Evolutionary conservation across 2,329 filamentous ascomycete genomes (phyloP), one percentile per base, ranked within the genome.

Genomic region (Dactylellina haptotyla): DNA sequence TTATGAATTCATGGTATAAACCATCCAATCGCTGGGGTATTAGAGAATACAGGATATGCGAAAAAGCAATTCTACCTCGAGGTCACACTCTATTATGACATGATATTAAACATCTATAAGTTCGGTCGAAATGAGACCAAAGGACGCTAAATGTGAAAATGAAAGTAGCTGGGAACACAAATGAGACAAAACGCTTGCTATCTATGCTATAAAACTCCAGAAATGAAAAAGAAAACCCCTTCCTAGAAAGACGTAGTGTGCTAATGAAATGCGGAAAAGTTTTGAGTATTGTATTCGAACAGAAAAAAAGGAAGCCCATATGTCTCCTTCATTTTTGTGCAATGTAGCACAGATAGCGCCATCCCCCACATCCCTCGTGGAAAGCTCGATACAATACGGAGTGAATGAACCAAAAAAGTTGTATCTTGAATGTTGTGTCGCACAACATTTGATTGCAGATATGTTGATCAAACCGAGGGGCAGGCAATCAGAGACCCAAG

Each of bases 371-470:
- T 26, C 32, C 37, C 45, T 64, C 59, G 37, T 18, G 48, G 8
- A 23, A 58, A 32, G 10, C n/a, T 9, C 4, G 48, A 66, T 50
- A 58, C 46, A 37, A 57, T 28, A 54, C 20, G 23, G 45, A 28
- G 30, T 14, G n/a, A n/a, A 41, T 56, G 26, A 26, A 12, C 16
- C 6, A 34, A 18, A 18, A 16, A n/a, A 23, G 9, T 28, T 12
- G 20, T 26, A 30, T 5, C 4, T 16, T 16, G 6, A 6, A 20
- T 45, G n/a, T 16, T 2, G 25, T 14, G 9, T 16, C 26, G 50
- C 65, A 50, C 59, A n/a, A 72, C 51, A 50, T 65, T 59, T 32
- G 34, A 46, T 45, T 41, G 57, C 56, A 56, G 16, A 56, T 16
- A 30, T 12, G 32, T 28, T 32, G 66, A 53, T 53, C 66, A 30